These are phyloP conservation scores for Arthrobotrys musiformis DNA, from an alignment of 2,329 filamentous ascomycete genomes.

Conservation along the genomic window DNA sequence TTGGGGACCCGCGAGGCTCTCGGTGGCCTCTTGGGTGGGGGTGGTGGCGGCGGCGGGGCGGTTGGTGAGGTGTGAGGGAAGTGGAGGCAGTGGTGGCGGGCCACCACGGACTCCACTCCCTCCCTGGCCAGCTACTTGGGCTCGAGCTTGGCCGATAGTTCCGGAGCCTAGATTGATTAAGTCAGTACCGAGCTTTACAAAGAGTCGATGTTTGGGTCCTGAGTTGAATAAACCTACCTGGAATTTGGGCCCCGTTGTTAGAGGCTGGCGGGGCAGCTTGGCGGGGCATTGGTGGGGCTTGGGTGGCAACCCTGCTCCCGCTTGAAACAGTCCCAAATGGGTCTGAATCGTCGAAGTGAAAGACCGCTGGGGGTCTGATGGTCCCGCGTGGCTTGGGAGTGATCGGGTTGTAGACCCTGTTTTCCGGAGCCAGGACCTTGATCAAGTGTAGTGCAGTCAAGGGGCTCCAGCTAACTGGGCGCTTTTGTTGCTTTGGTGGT, in stretches of 20 bases:
- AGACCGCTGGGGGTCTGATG: not conserved
- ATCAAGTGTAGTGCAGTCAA: not conserved
- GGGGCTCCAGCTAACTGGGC: not conserved
- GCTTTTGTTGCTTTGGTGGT: not conserved
- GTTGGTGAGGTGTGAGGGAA: not conserved
- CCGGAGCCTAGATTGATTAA: no score
- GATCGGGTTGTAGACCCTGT: not conserved
- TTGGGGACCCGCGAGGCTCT: not conserved
- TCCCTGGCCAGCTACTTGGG: no score
- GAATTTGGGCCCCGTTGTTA: not conserved
- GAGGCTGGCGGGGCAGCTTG: not conserved
- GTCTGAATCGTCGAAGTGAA: not conserved
- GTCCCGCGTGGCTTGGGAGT: not conserved
- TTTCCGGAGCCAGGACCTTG: not conserved
- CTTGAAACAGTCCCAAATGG: not conserved
- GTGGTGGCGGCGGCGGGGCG: not conserved
- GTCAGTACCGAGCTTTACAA: not conserved
- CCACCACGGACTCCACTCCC: no score
- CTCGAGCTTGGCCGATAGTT: not conserved
- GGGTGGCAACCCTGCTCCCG: not conserved
- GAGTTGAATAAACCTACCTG: not conserved
- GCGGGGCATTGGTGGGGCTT: not conserved
- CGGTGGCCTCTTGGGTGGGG: no score
- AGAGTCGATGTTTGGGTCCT: not conserved
- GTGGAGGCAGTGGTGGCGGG: not conserved